A percentile compares a stretch with the other conserved stretches of the same genome.
Conservation (phyloP, 768 basidiomycete species). For the Termitomyces sp. region DNA sequence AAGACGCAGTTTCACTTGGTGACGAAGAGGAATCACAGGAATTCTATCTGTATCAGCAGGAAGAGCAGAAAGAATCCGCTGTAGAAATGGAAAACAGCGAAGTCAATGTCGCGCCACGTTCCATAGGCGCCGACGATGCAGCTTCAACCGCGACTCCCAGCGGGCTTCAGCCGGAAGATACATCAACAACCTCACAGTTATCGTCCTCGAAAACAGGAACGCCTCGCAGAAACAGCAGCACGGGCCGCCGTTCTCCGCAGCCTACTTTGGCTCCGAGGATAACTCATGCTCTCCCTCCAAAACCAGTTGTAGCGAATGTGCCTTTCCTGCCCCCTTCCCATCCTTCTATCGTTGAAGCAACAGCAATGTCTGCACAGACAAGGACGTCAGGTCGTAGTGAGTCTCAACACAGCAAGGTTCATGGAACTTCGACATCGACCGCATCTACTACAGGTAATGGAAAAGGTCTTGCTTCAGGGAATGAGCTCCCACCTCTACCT, state of each 20-base stretch:
- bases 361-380: conserved; percentile 45
- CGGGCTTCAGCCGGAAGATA: conserved; percentile 9
- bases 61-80: conserved; percentile 6
- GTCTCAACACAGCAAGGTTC: conserved; percentile 26
- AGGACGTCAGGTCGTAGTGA: conserved; percentile 36
- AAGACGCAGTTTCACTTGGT: conserved; percentile 65
- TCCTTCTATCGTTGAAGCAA: conserved; percentile 55
- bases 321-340: conserved; percentile 52
- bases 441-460: conserved; percentile 16
- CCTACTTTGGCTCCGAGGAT: conserved; percentile 33
- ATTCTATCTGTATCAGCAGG: conserved; percentile 32
- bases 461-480: conserved; percentile 15
- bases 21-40: conserved; percentile 66
- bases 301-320: conserved; percentile 49
- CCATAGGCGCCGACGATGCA: conserved; percentile 1
- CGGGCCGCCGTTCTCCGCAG: conserved; percentile 16
- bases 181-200: conserved; percentile 8
- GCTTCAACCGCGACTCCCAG: conserved; percentile 7
- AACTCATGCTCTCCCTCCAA: conserved; percentile 66
- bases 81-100: background rate
- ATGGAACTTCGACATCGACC: conserved; percentile 23
- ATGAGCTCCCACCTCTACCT: conserved; percentile 35
- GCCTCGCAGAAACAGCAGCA: conserved; percentile 10
- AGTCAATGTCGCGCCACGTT: background rate
- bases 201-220: conserved; percentile 10